Evolutionary conservation across 352 stramenopile genomes (phyloP), one percentile per base, ranked within the genome.

Genomic region (Pythium oligandrum): DNA sequence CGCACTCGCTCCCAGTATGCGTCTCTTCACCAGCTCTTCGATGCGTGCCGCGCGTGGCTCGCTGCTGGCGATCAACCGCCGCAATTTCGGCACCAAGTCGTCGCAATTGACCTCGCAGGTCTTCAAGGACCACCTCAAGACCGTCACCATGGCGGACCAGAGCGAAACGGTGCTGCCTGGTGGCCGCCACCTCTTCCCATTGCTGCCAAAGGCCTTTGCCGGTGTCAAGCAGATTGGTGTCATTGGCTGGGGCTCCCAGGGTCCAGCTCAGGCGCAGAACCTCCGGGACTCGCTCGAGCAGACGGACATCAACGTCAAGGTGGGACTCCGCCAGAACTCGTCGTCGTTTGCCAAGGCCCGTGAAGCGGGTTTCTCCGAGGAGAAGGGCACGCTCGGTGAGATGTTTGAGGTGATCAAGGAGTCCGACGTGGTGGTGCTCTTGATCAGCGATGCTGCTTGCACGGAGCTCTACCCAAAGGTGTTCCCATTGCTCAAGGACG

Each of bases 221-320:
- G 93, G 93, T 48, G 96, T 99, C 55, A 96, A 98, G 71, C 86
- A 98, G 68, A 96, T 99, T 65, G 96, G 96, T 52, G 94, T 98
- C 51, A 98, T 99, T 60, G 96, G 96, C 67, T 99, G 96, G 96
- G 96, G 96, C 70, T 98, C 95, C 38, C 96, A 99, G 67, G 96
- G 93, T 45, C 96, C 96, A 9, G 96, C 96, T 17, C 96, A 99
- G 78, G 96, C 93, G 51, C 95, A 98, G 74, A 99, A 99, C 83
- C 66, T 99, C 63, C 72, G 83, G 53, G 96, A 99, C 64, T 98
- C 96, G 54, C 78, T 99, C n/a, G 82, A 95, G 51, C 85, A 88
- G 56, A 90, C 77, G 10, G 77, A 96, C 66, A 92, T 96, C 61
- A 90, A 76, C 53, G 93, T 98, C 46, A 91, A 93, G 62, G 95